Base-by-base conservation (phyloP, 2,329 filamentous ascomycete species). In the Aspergillus clavatus region DNA sequence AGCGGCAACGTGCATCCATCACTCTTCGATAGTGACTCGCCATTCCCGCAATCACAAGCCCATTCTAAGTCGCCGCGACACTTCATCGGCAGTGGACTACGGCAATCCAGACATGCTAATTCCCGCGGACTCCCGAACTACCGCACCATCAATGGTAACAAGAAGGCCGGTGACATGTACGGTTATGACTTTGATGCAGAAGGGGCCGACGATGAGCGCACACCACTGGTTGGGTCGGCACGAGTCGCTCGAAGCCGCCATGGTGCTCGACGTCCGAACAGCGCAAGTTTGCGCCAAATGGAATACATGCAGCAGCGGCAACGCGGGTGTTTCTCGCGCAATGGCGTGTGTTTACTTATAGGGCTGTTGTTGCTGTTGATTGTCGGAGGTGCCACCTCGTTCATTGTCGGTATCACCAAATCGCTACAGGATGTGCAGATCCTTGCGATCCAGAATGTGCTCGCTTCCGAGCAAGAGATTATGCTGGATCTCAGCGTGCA, bases 391-490 rank as follows among this genome's bases (percentile, higher is more conserved):
- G 86, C 87, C 7, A 84, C 93, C 28, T 87, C 86, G 18, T 93
- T 97, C 66, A 83, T 96, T 68, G 86, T 96, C 68, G 87, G 89
- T 37, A 91, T 90, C 16, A 95, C 90, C 23, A 89, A 95, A 61
- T 87, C 90, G 5, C 78, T 98, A 38, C 79, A 81, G 21, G 82
- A 87, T 52, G 86, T 97, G 47, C 76, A 85, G 52, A 81, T 97
- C 36, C 74, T 85, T 44, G 83, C 84, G 52, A 89, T 98, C 54
- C 82, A 86, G 57, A 94, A 95, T 55, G 89, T 98, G 19, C 79
- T 97, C 39, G 90, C 90, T 2, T 95, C 88, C 57, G 88, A 95
- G 66, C 88, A 95, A 65, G 90, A 97, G 64, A 78, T 98, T 33
- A 95, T 98, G 81, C 80, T 97, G 59, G 91, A 98, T 66, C 72